Percentiles rank a stretch among this genome's conserved stretches.
These are phyloP conservation scores for Sphagnum contortum DNA, from an alignment of 225 moss, liverwort and hornwort species.

Conservation along the genomic window DNA sequence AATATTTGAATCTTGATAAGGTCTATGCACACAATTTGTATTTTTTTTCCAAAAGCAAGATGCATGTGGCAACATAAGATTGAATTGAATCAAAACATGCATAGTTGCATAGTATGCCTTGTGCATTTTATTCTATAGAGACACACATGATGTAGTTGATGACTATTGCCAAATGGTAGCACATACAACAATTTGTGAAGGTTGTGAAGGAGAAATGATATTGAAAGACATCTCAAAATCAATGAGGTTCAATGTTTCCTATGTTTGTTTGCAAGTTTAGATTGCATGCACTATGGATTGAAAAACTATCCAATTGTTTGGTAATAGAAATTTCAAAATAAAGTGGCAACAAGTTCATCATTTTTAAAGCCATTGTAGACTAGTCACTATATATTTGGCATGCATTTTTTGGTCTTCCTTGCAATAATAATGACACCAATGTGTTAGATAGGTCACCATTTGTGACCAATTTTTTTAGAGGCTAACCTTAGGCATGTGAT, in stretches of 20 bases:
- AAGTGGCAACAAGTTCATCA: conserved; percentile 1
- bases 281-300: conserved; percentile 2
- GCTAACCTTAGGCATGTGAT: too few species aligned
- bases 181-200: conserved; percentile 2
- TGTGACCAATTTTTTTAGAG: too few species aligned
- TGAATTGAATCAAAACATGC: conserved; percentile 2
- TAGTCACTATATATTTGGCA: background rate
- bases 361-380: conserved; percentile 2
- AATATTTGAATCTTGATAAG: background rate
- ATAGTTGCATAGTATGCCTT: conserved; percentile 7
- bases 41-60: conserved; percentile 8
- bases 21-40: background rate
- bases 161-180: conserved; percentile 4
- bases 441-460: background rate
- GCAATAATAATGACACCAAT: background rate
- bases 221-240: background rate
- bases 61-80: background rate
- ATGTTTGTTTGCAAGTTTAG: background rate
- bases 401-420: background rate
- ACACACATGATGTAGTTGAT: background rate
- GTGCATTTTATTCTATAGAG: conserved; percentile 2
- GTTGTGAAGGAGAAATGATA: background rate
- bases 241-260: background rate
- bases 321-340: background rate
- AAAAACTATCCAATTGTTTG: conserved; percentile 1